Base-by-base conservation (phyloP, 768 basidiomycete genomes). In the Podaxis rugospora region DNA sequence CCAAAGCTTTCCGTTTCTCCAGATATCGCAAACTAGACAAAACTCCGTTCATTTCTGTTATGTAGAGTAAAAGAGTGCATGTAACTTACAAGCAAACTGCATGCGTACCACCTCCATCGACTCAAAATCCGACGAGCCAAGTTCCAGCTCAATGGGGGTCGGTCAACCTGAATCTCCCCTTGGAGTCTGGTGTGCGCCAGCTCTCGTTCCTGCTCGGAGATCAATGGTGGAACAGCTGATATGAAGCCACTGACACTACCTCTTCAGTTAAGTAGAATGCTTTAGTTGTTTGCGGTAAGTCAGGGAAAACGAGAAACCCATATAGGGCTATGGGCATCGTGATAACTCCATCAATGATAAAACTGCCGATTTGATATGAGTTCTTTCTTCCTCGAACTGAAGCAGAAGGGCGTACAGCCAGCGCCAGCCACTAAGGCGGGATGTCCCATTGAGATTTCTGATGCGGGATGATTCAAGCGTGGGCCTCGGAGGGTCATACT, bases 251-350 rank as follows among this genome's bases (percentile, higher is more conserved):
- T 6, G 23, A 21, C 52, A 27, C 46, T 47, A 83, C 87, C 73
- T 86, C 80, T 63, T 80, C 67, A 2, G 79, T 81, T 9, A 90
- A 76, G 71, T 88, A 90, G 58, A 84, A 85, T 1, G 84, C 87
- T 25, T 72, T 79, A 2, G 86, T 89, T 0, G 83, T 86, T 14
- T 79, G 74, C 0, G 89, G 89, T 6, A 86, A 77, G 67, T 89
- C 87, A 14, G 90, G 91, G 69, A 92, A 91, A 36, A 88, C 76
- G 28, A 87, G 65, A 67, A 88, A 90, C 0, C 88, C 88, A 68
- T 88, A 89, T 6, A 88, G 66, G 1, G 88, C 87, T 62, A 90
- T 86, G 0, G 88, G 88, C 14, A 88, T 70, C 3, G 88, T 88
- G 53, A 89, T 88, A n/a, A 87, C 72, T 2, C 86, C 87, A 66